Percentiles rank a stretch among this genome's conserved stretches.
phyloP scores from a whole-genome alignment of 2,329 filamentous ascomycete genomes.

The Dactylellina sp. region DNA sequence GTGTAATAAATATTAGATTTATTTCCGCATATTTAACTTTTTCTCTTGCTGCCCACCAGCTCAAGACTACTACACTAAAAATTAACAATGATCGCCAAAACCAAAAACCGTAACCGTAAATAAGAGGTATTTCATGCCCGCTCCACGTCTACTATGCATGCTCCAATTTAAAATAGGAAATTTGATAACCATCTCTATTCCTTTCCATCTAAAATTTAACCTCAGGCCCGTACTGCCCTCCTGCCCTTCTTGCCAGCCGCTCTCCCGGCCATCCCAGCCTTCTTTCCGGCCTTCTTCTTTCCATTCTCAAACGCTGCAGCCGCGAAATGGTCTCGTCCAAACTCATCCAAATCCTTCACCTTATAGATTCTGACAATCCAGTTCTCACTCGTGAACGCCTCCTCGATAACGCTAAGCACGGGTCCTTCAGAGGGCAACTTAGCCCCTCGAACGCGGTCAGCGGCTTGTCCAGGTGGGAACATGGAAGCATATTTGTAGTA shows the following conservation, averaged over 20 bases:
- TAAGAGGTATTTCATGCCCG: not conserved
- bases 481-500: constrained; percentile 97
- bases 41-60: too few relatives aligned
- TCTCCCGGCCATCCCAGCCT: constrained; percentile 61
- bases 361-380: constrained; percentile 99
- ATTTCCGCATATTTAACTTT: too few relatives aligned
- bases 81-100: too few relatives aligned
- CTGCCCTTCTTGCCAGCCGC: constrained; percentile 42
- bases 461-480: constrained; percentile 90
- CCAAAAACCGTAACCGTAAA: too few relatives aligned
- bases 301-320: constrained; percentile 69
- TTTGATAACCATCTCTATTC: not conserved
- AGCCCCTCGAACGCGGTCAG: constrained; percentile 86
- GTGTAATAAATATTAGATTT: too few relatives aligned
- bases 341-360: constrained; percentile 97
- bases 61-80: too few relatives aligned
- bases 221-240: not conserved
- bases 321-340: constrained; percentile 85
- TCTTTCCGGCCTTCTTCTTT: constrained; percentile 67
- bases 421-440: constrained; percentile 86
- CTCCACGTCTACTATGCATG: not conserved
- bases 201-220: constrained; percentile 13
- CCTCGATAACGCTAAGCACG: constrained; percentile 87
- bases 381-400: constrained; percentile 99
- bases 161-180: too few relatives aligned